These are phyloP conservation scores for Phaeoacremonium minimum DNA, from an alignment of 2,329 filamentous ascomycete species.

Conservation along the genomic window DNA sequence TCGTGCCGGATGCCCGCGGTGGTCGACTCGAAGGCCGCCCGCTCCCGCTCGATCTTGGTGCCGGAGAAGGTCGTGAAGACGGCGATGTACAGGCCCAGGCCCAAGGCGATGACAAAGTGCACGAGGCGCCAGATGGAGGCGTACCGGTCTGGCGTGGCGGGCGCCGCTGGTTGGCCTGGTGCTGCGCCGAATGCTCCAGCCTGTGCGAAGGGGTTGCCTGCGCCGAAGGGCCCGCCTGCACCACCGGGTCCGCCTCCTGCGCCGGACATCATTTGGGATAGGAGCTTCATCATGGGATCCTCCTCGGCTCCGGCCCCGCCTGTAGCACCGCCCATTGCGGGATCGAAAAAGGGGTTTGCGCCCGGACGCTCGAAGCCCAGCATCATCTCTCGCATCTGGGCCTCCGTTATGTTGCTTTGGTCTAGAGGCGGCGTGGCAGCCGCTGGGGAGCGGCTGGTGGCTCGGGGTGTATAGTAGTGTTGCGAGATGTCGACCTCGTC, in stretches of 20 bases:
- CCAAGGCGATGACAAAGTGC: slow-evolving; percentile 68
- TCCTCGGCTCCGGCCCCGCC: slow-evolving; percentile 31
- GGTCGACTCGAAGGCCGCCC: slow-evolving; percentile 24
- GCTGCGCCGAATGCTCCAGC: slow-evolving; percentile 20
- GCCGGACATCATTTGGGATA: slow-evolving; percentile 65
- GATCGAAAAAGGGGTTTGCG: slow-evolving; percentile 24
- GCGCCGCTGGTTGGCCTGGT: slow-evolving; percentile 23
- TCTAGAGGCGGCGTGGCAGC: slow-evolving; percentile 19
- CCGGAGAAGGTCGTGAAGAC: slow-evolving; percentile 66
- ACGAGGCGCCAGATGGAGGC: slow-evolving; percentile 65
- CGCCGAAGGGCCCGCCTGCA: slow-evolving; percentile 23
- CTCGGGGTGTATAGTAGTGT: slow-evolving; percentile 60
- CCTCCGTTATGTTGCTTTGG: slow-evolving; percentile 41
- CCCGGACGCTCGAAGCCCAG: slow-evolving; percentile 44
- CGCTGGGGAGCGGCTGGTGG: slow-evolving; percentile 31
- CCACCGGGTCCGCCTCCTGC: slow-evolving; percentile 26
- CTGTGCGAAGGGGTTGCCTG: slow-evolving; percentile 26
- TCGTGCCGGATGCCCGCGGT: slow-evolving; percentile 9
- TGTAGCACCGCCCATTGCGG: slow-evolving; percentile 11
- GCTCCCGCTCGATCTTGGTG: slow-evolving; percentile 54
- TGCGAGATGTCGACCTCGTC: slow-evolving; percentile 77
- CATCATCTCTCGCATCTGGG: slow-evolving; percentile 63
- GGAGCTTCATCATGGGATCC: slow-evolving; percentile 71
- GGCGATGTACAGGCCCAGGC: slow-evolving; percentile 67
- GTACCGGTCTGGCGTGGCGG: slow-evolving; percentile 27